phyloP scores from a whole-genome alignment of 2,329 filamentous ascomycete genomes.

The Aspergillus pseudonomiae region DNA sequence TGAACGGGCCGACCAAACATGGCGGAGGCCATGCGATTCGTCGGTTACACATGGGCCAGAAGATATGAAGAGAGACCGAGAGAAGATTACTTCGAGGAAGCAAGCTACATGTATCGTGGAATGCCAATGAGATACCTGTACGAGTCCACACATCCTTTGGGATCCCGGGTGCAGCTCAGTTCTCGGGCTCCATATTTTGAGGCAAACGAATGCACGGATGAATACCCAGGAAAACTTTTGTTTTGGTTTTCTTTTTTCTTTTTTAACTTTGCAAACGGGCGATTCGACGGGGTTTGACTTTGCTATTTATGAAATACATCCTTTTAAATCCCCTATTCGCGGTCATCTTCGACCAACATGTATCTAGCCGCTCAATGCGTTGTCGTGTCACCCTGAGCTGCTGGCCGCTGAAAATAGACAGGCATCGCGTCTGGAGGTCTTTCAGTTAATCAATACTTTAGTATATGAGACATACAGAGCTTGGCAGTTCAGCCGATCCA shows the following conservation, averaged over 20 bases:
- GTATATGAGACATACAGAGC: conserved; percentile 7
- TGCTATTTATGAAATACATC: conserved; percentile 12
- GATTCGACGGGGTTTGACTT: background rate
- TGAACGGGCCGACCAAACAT: conserved; percentile 19
- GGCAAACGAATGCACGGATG: background rate
- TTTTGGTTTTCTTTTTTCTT: background rate
- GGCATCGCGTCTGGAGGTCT: background rate
- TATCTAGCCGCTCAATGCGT: conserved; percentile 28
- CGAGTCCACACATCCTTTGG: background rate
- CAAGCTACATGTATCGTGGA: background rate
- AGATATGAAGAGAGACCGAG: background rate
- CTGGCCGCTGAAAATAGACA: conserved; percentile 5
- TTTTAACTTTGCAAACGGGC: conserved; percentile 6
- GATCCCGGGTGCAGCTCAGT: background rate
- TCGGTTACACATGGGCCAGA: conserved; percentile 17
- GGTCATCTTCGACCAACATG: conserved; percentile 21
- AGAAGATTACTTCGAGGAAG: background rate
- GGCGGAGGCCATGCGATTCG: conserved; percentile 20
- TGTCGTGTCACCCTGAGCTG: conserved; percentile 24
- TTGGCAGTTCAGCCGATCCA: background rate
- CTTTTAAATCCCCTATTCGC: conserved; percentile 25
- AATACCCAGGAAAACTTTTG: background rate
- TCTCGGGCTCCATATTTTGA: background rate
- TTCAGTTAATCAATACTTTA: background rate
- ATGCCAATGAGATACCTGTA: background rate